These are phyloP conservation scores for Reutealis trisperma DNA, from an alignment of 345 rosid genomes.

Conservation along the genomic window DNA sequence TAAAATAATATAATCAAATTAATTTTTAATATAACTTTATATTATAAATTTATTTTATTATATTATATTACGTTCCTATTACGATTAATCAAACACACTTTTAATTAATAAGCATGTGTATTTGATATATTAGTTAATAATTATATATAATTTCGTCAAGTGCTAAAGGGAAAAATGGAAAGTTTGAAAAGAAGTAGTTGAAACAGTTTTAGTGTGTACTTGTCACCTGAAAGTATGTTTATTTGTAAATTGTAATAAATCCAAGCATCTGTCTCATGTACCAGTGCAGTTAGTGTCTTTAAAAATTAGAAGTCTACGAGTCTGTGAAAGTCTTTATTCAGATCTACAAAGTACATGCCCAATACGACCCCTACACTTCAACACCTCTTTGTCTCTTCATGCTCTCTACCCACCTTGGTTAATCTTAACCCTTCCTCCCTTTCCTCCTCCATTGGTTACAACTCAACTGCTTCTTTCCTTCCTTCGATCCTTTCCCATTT, in stretches of 20 bases:
- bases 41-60: too few relatives aligned
- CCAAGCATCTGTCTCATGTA: background rate
- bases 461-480: too few relatives aligned
- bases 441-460: background rate
- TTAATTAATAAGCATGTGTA: too few relatives aligned
- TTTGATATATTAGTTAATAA: too few relatives aligned
- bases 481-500: too few relatives aligned
- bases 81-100: too few relatives aligned
- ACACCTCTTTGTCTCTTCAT: background rate
- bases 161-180: too few relatives aligned
- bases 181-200: background rate
- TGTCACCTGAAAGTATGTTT: slow-evolving; percentile 16
- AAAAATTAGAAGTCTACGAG: background rate
- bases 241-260: background rate
- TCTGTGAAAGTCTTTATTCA: background rate
- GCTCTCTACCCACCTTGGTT: background rate
- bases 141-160: too few relatives aligned
- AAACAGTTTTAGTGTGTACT: too few relatives aligned
- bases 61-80: too few relatives aligned
- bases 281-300: background rate
- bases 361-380: slow-evolving; percentile 6
- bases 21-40: too few relatives aligned
- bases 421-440: background rate
- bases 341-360: slow-evolving; percentile 7
- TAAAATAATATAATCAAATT: too few relatives aligned